Percentiles rank a stretch among this genome's conserved stretches.
Evolutionary conservation across 108 stramenopile genomes (phyloP).

Genomic region (Hondaea fermentalgiana): DNA sequence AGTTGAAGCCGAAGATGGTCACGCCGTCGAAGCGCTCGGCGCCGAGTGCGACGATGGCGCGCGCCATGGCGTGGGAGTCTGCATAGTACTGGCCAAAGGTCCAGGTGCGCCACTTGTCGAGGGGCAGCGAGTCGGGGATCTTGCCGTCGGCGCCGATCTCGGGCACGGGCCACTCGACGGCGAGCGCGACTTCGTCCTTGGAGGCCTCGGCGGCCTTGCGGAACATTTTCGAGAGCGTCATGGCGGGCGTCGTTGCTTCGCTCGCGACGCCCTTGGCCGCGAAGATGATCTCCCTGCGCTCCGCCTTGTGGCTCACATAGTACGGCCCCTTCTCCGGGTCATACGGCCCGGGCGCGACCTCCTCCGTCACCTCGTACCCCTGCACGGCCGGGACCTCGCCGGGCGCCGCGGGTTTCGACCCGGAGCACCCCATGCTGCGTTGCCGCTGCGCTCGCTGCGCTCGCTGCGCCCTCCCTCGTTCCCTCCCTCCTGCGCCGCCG

Average conservation of each 20-base stretch:
- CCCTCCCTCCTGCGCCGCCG: not conserved
- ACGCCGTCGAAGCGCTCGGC: slow-evolving; percentile 48
- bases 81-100: slow-evolving; percentile 46
- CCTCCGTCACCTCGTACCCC: not conserved
- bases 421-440: not conserved
- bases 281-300: not conserved
- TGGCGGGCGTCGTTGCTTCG: not conserved
- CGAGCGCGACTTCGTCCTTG: not conserved
- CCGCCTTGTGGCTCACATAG: not conserved
- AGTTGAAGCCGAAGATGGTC: slow-evolving; percentile 66
- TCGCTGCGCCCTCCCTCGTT: not conserved
- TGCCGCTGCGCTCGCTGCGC: not conserved
- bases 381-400: not conserved
- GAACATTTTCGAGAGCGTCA: not conserved
- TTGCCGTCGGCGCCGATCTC: not conserved
- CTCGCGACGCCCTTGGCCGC: not conserved
- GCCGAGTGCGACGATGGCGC: slow-evolving; percentile 52
- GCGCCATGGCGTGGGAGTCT: slow-evolving; percentile 43
- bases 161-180: not conserved
- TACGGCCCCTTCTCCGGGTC: not conserved
- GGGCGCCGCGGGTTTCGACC: not conserved
- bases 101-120: slow-evolving; percentile 29
- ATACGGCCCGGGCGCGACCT: not conserved
- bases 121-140: not conserved
- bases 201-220: not conserved